Evolutionary conservation across 2,329 filamentous ascomycete species (phyloP).

Genomic region (Claviceps citrina): DNA sequence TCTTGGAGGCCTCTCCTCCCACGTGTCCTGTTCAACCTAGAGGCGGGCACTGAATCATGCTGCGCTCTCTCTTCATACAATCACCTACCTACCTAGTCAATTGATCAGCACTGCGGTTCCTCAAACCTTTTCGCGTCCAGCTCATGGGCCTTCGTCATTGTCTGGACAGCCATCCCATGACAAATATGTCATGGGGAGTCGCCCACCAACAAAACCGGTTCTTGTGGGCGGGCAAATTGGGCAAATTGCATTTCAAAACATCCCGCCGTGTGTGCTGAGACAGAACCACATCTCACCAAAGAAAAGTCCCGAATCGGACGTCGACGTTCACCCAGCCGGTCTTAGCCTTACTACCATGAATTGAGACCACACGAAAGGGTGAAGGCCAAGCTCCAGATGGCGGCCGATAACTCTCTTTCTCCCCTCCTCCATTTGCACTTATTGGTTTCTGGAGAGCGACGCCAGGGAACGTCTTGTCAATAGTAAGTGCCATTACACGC

Average conservation of each 20-base stretch:
- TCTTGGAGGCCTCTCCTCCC: too few species aligned
- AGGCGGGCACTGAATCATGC: not conserved
- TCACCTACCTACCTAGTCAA: not conserved
- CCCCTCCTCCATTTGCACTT: not conserved
- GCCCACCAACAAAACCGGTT: not conserved
- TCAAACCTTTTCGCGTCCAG: not conserved
- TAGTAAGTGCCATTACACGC: too few species aligned
- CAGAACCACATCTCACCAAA: slow-evolving; percentile 14
- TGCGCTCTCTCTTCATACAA: too few species aligned
- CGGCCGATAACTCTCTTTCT: not conserved
- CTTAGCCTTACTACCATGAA: not conserved
- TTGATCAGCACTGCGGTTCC: not conserved
- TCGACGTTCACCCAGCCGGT: not conserved
- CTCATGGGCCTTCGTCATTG: not conserved
- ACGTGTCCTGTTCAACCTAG: too few species aligned
- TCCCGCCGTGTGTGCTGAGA: slow-evolving; percentile 15
- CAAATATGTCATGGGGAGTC: not conserved
- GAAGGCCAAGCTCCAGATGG: not conserved
- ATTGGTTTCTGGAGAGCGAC: not conserved
- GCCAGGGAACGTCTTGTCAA: not conserved
- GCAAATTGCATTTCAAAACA: slow-evolving; percentile 14
- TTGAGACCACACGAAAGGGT: not conserved
- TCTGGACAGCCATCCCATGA: not conserved
- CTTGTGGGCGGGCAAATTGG: slow-evolving; percentile 9
- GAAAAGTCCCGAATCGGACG: slow-evolving; percentile 9